phyloP scores from a whole-genome alignment of 1,284 basidiomycete genomes.

The Xerocomus amazonicus region DNA sequence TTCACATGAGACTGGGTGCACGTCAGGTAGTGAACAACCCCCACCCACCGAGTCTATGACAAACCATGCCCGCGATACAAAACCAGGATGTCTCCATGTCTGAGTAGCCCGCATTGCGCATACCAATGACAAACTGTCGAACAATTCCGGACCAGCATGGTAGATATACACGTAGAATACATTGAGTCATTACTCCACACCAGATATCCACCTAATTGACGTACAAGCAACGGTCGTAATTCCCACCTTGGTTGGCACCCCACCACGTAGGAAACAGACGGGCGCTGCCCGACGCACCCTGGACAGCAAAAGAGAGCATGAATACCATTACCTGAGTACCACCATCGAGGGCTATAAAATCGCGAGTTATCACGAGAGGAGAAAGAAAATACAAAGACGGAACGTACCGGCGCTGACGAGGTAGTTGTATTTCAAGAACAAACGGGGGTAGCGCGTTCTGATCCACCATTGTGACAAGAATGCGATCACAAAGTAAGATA shows the following conservation, averaged over 20 bases:
- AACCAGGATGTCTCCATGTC: too few relatives aligned
- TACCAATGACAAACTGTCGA: too few relatives aligned
- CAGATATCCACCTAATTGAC: slow-evolving; percentile 10
- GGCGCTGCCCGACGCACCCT: slow-evolving; percentile 57
- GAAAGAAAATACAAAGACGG: background rate
- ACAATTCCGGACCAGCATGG: too few relatives aligned
- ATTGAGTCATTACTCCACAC: too few relatives aligned
- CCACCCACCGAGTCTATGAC: too few relatives aligned
- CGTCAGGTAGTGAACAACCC: too few relatives aligned
- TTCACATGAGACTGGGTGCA: too few relatives aligned
- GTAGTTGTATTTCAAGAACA: slow-evolving; percentile 52
- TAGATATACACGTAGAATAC: too few relatives aligned
- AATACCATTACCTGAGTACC: slow-evolving; percentile 70
- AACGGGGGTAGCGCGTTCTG: slow-evolving; percentile 52
- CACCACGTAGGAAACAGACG: slow-evolving; percentile 60
- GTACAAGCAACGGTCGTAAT: slow-evolving; percentile 22
- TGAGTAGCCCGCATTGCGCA: too few relatives aligned
- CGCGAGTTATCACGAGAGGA: background rate
- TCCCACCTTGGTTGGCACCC: slow-evolving; percentile 45
- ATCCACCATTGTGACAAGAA: slow-evolving; percentile 57
- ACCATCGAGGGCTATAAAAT: slow-evolving; percentile 47
- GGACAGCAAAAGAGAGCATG: slow-evolving; percentile 68
- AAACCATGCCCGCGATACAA: too few relatives aligned
- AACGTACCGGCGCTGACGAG: slow-evolving; percentile 40
- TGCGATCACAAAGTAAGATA: slow-evolving; percentile 45